These are phyloP conservation scores for Cotoneaster glaucophyllus DNA, from an alignment of 306 rosid species.

Conservation along the genomic window DNA sequence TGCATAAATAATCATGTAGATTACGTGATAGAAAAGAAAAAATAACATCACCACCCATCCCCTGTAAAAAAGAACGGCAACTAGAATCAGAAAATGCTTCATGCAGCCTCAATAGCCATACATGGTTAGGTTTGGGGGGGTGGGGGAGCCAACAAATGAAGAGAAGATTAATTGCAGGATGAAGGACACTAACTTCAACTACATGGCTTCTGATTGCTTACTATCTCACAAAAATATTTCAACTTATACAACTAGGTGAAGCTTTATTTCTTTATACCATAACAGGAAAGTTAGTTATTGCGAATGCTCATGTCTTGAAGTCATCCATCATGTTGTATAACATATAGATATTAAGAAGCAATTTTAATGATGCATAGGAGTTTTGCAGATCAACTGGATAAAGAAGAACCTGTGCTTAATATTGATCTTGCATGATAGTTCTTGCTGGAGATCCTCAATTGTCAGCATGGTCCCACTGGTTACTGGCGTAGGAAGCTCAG, in stretches of 20 bases:
- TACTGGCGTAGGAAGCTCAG: constrained; percentile 81
- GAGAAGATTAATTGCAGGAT: neutral
- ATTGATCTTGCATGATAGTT: constrained; percentile 70
- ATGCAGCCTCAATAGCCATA: neutral
- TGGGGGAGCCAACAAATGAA: neutral
- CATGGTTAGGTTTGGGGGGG: neutral
- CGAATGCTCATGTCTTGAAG: neutral
- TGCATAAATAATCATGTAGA: neutral
- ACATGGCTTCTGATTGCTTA: neutral
- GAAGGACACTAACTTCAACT: neutral
- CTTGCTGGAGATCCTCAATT: constrained; percentile 84
- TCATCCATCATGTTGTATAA: neutral
- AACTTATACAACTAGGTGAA: neutral
- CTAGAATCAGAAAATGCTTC: neutral
- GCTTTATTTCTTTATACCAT: neutral
- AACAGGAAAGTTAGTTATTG: neutral
- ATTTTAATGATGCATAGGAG: neutral
- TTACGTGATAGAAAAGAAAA: neutral
- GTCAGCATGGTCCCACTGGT: constrained; percentile 72
- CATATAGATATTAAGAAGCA: neutral
- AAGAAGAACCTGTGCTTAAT: constrained; percentile 79
- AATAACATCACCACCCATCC: neutral
- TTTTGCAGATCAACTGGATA: neutral
- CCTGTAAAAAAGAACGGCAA: neutral
- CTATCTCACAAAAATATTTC: neutral